These are phyloP conservation scores for Nelumbo lutea DNA, from an alignment of 164 flowering plant genomes.

Conservation along the genomic window DNA sequence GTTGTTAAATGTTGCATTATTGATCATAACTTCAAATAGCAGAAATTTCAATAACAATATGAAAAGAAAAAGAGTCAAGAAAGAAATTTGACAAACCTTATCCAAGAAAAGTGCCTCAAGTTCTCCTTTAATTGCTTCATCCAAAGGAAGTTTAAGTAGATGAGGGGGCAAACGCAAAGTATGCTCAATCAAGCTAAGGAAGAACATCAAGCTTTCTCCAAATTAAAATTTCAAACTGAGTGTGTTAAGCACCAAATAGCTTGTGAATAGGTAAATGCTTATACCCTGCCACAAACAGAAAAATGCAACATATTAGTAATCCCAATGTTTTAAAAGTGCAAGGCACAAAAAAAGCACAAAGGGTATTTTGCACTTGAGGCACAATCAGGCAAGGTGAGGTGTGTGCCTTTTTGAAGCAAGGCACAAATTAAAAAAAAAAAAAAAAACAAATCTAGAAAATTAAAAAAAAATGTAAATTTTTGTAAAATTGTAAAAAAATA, in stretches of 20 bases:
- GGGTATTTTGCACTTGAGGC: too few species aligned
- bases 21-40: background rate
- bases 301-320: too few species aligned
- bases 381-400: too few species aligned
- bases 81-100: conserved; percentile 38
- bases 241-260: background rate
- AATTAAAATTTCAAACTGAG: conserved; percentile 5
- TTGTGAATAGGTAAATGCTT: too few species aligned
- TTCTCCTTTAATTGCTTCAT: conserved; percentile 45
- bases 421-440: too few species aligned
- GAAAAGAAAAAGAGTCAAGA: conserved; percentile 2
- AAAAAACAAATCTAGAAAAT: too few species aligned
- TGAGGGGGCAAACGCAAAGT: conserved; percentile 58
- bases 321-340: too few species aligned
- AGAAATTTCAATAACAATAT: background rate
- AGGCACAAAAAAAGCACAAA: too few species aligned
- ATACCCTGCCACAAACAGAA: too few species aligned
- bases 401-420: too few species aligned
- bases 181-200: conserved; percentile 63
- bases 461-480: too few species aligned
- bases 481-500: too few species aligned
- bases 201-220: conserved; percentile 43
- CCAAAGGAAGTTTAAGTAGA: conserved; percentile 50
- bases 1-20: background rate
- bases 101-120: conserved; percentile 62